Conservation (phyloP, 2,329 filamentous ascomycete species). For the Alternaria burnsii region DNA sequence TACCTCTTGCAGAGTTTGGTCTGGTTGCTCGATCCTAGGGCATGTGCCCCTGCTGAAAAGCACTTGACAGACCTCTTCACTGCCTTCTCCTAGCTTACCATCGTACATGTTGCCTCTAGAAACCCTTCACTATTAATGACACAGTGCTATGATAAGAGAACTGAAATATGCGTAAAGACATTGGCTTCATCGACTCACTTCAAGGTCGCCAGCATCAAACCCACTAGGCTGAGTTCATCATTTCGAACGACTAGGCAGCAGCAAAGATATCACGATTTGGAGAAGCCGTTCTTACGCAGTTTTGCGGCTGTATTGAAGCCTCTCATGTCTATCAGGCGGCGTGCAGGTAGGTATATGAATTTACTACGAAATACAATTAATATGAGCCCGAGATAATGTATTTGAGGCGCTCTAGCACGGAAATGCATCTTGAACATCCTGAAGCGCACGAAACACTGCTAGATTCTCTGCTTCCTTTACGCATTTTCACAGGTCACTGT, state of each 20-base stretch:
- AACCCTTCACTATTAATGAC: neutral
- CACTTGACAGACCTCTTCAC: neutral
- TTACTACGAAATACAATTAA: neutral
- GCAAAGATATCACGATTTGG: neutral
- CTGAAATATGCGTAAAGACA: neutral
- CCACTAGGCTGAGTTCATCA: neutral
- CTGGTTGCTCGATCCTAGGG: neutral
- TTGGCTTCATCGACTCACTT: neutral
- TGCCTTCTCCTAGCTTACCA: neutral
- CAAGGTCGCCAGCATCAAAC: neutral
- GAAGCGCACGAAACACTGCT: neutral
- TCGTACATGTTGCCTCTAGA: neutral
- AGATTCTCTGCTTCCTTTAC: neutral
- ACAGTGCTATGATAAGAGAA: neutral
- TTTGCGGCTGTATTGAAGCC: neutral
- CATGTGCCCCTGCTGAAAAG: neutral
- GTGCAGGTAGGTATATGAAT: neutral
- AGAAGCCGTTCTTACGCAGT: neutral
- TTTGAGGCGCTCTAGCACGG: neutral
- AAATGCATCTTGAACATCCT: neutral
- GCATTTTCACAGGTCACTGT: neutral
- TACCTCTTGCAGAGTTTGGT: neutral
- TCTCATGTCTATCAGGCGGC: neutral
- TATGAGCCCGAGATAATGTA: neutral
- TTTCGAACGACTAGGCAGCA: neutral